Base-by-base conservation (phyloP, 768 basidiomycete species). In the Termitomyces sp. region DNA sequence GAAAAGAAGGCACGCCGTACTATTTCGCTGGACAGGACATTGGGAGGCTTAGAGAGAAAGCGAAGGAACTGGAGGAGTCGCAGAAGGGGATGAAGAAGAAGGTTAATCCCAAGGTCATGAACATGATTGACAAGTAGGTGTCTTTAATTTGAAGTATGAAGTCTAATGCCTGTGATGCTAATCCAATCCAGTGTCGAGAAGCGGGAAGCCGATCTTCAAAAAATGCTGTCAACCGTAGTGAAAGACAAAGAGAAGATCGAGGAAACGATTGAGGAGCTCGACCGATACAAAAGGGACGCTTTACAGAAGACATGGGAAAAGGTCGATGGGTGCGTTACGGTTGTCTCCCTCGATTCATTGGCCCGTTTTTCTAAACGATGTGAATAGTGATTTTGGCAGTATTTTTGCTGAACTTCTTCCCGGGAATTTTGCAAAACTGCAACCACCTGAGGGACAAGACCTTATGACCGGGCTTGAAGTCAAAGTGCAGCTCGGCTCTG, bases 241-340 rank as follows among this genome's bases (percentile, higher is more conserved):
- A 89, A 90, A 67, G 97, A 99, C 73, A 96, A 96, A 72, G 78
- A 86, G 64, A 98, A 96, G 77, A 98, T 99, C 52, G 93, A 97
- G 66, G 84, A 87, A 58, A 98, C 95, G 0, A 95, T 99, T 61
- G 87, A 84, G 33, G 91, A 97, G 68, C 84, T 98, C 10, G 96
- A 98, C 70, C 82, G 86, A 50, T 94, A 96, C 72, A 99, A 99
- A 76, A 84, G 91, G 32, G 95, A 96, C 64, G 93, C 97, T 0
- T 77, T 98, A 54, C 84, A 86, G 71, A 95, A 89, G 75, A 98
- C 95, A 0, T 99, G 97, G 96, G 85, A 89, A 67, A 96, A 96
- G 69, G 97, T 99, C 66, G 89, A 91, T 69, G 83, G 80, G 95
- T 96, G 68, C 66, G 89, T 76, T 1, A 7, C 4, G 16, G n/a